phyloP scores from a whole-genome alignment of 129 eudicot species.

The Daucus carota region DH1_v3.0 NC_030384.2:41991001-41991500 shows the following conservation, averaged over 20 bases:
- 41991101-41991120: constrained; percentile 58
- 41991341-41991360: not conserved
- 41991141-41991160: not conserved
- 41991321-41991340: not conserved
- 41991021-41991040: constrained; percentile 7
- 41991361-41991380: not conserved
- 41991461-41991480: not conserved
- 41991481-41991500: not conserved
- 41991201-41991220: constrained; percentile 85
- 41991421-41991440: not conserved
- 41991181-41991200: constrained; percentile 35
- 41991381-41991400: not conserved
- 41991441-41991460: not conserved
- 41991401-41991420: not conserved
- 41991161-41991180: not conserved
- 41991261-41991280: constrained; percentile 67
- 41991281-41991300: constrained; percentile 11
- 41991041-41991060: constrained; percentile 97
- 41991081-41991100: constrained; percentile 69
- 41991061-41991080: constrained; percentile 67
- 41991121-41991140: not conserved
- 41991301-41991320: not conserved
- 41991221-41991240: constrained; percentile 96
- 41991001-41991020: constrained; percentile 1
- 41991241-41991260: constrained; percentile 88